Conservation (phyloP, 345 rosid genomes). For the Sonneratia caseolaris region DNA sequence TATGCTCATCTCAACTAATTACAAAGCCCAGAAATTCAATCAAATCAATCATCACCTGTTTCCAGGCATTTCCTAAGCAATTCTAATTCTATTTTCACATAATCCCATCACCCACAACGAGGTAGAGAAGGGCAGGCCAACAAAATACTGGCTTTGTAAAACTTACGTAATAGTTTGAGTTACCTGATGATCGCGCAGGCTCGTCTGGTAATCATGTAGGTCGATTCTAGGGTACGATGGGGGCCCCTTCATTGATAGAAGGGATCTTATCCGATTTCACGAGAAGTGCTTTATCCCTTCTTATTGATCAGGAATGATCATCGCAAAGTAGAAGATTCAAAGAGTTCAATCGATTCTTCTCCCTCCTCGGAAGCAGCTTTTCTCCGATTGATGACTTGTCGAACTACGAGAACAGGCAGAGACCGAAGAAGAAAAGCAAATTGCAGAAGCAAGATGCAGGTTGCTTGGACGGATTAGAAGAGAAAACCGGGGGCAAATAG, state of each 20-base stretch:
- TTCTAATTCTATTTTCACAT: not conserved
- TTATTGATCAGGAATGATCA: not conserved
- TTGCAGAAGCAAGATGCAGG: not conserved
- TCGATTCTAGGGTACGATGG: constrained; percentile 8
- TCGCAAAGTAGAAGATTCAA: not conserved
- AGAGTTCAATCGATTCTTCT: not conserved
- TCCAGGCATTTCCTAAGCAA: not conserved
- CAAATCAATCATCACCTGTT: not conserved
- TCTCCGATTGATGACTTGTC: not conserved
- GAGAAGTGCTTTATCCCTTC: not conserved
- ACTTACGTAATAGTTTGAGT: not conserved
- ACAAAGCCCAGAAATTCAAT: not conserved
- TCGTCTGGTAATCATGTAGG: constrained; percentile 6
- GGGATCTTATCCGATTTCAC: not conserved
- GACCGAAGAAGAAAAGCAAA: not conserved
- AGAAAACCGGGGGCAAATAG: not conserved
- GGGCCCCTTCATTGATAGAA: constrained; percentile 2
- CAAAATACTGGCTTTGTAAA: not conserved
- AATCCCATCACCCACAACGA: not conserved
- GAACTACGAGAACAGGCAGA: not conserved
- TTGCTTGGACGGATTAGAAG: not conserved
- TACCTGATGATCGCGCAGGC: not conserved
- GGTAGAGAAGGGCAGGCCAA: not conserved
- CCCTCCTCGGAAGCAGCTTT: not conserved
- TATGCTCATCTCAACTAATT: not conserved